Evolutionary conservation across 805 yeast species (phyloP), one percentile per base, ranked within the genome.

Genomic region (Yarrowia keelungensis): DNA sequence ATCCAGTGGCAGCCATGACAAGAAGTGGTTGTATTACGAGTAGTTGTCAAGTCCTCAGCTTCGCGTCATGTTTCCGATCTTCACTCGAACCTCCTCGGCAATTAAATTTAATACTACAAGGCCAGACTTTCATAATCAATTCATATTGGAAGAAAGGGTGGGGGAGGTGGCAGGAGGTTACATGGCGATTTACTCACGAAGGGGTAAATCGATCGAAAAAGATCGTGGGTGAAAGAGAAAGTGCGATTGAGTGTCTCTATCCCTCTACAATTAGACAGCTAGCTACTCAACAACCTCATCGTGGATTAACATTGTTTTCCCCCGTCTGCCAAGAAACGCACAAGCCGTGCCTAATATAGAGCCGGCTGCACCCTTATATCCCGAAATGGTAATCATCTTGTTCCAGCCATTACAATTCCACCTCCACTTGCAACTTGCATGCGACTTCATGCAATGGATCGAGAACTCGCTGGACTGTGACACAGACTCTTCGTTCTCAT

Each of bases 381-480:
- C 45, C 59, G 5, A 53, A 38, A 14, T 3, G 59, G 59, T 8
- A 53, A 36, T 10, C 36, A 7, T n/a, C 14, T 35, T 36, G 32
- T 36, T n/a, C 10, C 14, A 38, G 43, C 19, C 42, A n/a, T 53
- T 7, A 8, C 3, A 5, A 16, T 53, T 19, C 43, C 10, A 10
- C 58, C 43, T 38, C 35, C 43, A 19, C 35, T 53, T 22, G 16
- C 35, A 38, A 38, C 35, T 53, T 22, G 32, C 35, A 38, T 53
- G 36, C 45, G 36, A 39, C 19, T 12, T 19, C 9, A 53, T 53
- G 59, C 59, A 53, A 53, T 8, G 19, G 59, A 53, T 53, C 59
- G 59, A 53, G 11, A 16, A 22, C 50, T 12, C 8, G 50, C 5
- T 5, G 12, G 32, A 26, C 32, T 26, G 32, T 5, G 32, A 5